phyloP scores from a whole-genome alignment of 2,329 filamentous ascomycete species.

The Dothistroma septosporum region DNA sequence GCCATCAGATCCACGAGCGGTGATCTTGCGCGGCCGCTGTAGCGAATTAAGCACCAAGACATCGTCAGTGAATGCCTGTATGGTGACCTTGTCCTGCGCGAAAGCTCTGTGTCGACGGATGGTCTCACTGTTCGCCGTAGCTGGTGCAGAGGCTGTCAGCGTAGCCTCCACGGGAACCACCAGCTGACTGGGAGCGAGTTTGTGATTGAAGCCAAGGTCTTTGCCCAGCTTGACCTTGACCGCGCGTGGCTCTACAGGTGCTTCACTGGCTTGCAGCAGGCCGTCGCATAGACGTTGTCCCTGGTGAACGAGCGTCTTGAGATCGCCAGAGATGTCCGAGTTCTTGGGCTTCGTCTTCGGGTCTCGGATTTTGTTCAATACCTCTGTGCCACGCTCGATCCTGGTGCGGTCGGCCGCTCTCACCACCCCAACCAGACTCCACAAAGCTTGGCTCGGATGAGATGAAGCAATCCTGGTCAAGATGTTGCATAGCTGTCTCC shows the following conservation, averaged over 20 bases:
- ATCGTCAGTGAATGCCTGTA: conserved; percentile 75
- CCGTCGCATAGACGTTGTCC: conserved; percentile 82
- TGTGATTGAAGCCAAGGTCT: conserved; percentile 80
- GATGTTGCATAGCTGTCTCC: conserved; percentile 70
- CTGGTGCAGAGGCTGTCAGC: conserved; percentile 74
- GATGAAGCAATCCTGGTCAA: conserved; percentile 79
- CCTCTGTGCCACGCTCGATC: conserved; percentile 47
- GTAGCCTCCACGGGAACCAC: conserved; percentile 87
- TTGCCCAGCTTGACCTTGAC: conserved; percentile 69
- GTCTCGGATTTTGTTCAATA: conserved; percentile 43
- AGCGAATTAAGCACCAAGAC: conserved; percentile 87
- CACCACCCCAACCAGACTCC: conserved; percentile 83
- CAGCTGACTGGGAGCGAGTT: conserved; percentile 72
- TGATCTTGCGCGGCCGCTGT: conserved; percentile 86
- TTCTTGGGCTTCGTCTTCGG: conserved; percentile 54
- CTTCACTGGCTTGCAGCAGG: conserved; percentile 74
- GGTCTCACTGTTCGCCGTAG: conserved; percentile 63
- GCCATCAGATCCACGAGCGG: conserved; percentile 82
- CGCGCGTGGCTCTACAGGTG: conserved; percentile 67
- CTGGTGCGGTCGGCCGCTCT: conserved; percentile 74
- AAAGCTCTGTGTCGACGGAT: conserved; percentile 77
- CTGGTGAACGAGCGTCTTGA: conserved; percentile 67
- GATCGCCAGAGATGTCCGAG: conserved; percentile 53
- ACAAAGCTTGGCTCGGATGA: conserved; percentile 88
- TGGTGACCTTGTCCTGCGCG: conserved; percentile 77